Evolutionary conservation across 176 grass and related monocot species (phyloP).

Genomic region (Tillandsia leiboldiana): DNA sequence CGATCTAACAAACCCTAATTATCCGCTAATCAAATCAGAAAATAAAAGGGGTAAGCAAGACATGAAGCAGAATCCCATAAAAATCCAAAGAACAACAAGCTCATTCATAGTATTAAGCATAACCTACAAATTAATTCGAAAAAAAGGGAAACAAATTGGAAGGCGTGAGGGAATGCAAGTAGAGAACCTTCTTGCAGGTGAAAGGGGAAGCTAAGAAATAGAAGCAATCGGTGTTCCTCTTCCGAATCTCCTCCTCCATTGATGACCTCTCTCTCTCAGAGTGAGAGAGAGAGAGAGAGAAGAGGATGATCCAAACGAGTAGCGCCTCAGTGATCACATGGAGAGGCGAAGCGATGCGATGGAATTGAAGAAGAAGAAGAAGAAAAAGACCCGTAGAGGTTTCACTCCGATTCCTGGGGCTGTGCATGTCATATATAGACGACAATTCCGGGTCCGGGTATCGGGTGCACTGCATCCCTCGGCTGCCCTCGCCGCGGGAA

Average conservation of each 20-base stretch:
- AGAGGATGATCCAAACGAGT: background rate
- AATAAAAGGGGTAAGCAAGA: background rate
- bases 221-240: background rate
- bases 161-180: background rate
- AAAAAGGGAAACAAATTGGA: background rate
- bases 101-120: background rate
- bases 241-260: conserved; percentile 2
- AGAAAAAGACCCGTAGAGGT: background rate
- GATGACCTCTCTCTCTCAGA: background rate
- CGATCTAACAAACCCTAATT: background rate
- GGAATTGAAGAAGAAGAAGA: background rate
- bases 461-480: too few species aligned
- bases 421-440: background rate
- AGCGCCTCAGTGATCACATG: background rate
- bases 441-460: background rate
- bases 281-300: background rate
- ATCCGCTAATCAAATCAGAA: background rate
- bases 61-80: background rate
- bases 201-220: background rate
- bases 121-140: background rate
- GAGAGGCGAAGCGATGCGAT: background rate
- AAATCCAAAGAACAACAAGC: background rate
- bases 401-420: background rate
- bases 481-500: too few species aligned
- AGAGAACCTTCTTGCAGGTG: background rate